Base-by-base conservation (phyloP, 495 filamentous ascomycete genomes). In the Podospora appendiculata region DNA sequence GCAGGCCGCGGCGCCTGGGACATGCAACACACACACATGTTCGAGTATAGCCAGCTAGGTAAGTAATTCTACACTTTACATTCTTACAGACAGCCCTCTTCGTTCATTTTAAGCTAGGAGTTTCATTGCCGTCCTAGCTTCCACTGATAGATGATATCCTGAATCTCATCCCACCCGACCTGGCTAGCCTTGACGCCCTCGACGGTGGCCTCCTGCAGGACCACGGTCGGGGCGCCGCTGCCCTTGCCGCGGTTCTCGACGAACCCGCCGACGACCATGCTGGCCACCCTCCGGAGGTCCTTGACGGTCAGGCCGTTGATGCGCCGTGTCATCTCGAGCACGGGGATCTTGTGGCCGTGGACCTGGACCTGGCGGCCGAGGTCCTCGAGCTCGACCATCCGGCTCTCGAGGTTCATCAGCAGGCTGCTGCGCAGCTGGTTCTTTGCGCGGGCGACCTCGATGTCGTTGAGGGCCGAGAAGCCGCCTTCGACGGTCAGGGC, bases 381-480 rank as follows among this genome's bases (percentile, higher is more conserved):
- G 69, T 99, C 93, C 73, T 99, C 93, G n/a, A 99, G 73, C 69
- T 96, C 94, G 11, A 97, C 89, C 93, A 97, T 96, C 41, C 94
- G 81, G 53, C 82, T 88, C 73, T 99, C 93, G 0, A 99, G 79
- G 71, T 99, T 99, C 94, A 99, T 97, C 39, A 99, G 79, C 19
- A 99, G 73, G 40, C 84, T 87, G 11, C 85, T 90, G 36, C 89
- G 79, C 35, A 99, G 82, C 74, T 97, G 94, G 64, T 99, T 99
- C 80, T 99, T 99, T 10, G 93, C 93, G n/a, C 93, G 83, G 64
- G 85, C 83, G 19, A 99, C 93, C 70, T 97, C 93, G 41, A 73
- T 79, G 2, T 78, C 64, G 57, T 85, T 78, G n/a, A 99, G 77
- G 2, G 84, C 73, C 8, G 76, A 69, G 60, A 79, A 86, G 8